phyloP scores from a whole-genome alignment of 2,329 filamentous ascomycete species.

The Xylaria sp. region DNA sequence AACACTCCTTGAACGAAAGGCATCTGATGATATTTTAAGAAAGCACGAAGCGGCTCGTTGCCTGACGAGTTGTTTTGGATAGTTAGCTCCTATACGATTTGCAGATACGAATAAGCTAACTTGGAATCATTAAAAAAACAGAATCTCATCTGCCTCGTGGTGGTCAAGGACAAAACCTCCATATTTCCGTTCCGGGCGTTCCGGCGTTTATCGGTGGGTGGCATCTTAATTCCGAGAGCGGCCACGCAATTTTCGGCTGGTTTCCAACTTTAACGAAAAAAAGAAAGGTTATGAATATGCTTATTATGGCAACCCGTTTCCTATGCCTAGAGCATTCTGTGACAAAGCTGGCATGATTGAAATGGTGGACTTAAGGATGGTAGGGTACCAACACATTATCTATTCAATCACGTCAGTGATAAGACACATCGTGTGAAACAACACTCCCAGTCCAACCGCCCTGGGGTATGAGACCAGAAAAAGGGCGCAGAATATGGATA shows the following conservation, averaged over 20 bases:
- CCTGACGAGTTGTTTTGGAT: background rate
- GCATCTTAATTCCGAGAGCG: conserved; percentile 4
- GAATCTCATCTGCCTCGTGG: background rate
- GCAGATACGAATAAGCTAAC: background rate
- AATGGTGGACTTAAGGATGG: background rate
- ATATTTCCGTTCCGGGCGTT: background rate
- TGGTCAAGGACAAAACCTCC: background rate
- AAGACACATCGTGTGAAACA: background rate
- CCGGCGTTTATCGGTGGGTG: background rate
- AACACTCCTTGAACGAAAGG: background rate
- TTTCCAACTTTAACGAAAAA: background rate
- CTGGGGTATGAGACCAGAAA: background rate
- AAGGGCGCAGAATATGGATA: background rate
- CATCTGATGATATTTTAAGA: background rate
- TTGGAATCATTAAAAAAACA: background rate
- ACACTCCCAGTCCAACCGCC: background rate
- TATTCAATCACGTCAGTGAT: background rate
- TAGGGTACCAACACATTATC: background rate
- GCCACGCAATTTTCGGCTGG: background rate
- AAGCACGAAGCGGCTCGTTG: background rate
- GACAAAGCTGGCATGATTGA: background rate
- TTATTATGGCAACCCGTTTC: conserved; percentile 8
- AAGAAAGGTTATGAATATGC: background rate
- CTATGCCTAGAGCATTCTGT: background rate
- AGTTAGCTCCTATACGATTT: background rate